These are phyloP conservation scores for Fusarium decemcellulare DNA, from an alignment of 2,329 filamentous ascomycete species.

Conservation along the genomic window DNA sequence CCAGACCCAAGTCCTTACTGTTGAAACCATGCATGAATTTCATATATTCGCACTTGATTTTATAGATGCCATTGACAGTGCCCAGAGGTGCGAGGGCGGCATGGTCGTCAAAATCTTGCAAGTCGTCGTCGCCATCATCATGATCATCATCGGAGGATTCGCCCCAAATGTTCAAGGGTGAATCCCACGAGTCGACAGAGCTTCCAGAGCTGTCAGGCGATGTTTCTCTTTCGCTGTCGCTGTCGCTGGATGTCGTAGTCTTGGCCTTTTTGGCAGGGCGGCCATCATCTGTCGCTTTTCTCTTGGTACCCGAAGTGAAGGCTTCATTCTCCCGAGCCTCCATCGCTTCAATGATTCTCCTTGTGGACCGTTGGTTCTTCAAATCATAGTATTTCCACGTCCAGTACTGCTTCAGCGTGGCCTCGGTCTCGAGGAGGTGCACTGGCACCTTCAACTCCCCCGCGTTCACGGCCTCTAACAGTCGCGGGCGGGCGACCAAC, in stretches of 20 bases:
- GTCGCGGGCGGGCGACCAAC: slow-evolving; percentile 69
- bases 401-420: slow-evolving; percentile 71
- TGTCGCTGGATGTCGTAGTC: neutral
- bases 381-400: slow-evolving; percentile 64
- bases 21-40: slow-evolving; percentile 39
- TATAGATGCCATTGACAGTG: slow-evolving; percentile 62
- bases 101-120: neutral
- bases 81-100: slow-evolving; percentile 48
- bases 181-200: no score
- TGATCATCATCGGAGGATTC: neutral
- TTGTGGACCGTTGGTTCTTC: no score
- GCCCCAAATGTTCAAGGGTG: neutral
- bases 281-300: slow-evolving; percentile 39
- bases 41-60: slow-evolving; percentile 49
- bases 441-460: slow-evolving; percentile 64
- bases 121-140: slow-evolving; percentile 1
- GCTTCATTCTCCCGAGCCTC: slow-evolving; percentile 4
- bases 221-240: no score
- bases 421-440: slow-evolving; percentile 64
- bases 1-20: slow-evolving; percentile 48
- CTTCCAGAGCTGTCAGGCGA: no score
- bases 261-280: slow-evolving; percentile 34
- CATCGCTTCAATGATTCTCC: slow-evolving; percentile 34
- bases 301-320: slow-evolving; percentile 44
- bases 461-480: slow-evolving; percentile 69